phyloP scores from a whole-genome alignment of 2,329 filamentous ascomycete genomes.

The Neurospora crassa region DNA sequence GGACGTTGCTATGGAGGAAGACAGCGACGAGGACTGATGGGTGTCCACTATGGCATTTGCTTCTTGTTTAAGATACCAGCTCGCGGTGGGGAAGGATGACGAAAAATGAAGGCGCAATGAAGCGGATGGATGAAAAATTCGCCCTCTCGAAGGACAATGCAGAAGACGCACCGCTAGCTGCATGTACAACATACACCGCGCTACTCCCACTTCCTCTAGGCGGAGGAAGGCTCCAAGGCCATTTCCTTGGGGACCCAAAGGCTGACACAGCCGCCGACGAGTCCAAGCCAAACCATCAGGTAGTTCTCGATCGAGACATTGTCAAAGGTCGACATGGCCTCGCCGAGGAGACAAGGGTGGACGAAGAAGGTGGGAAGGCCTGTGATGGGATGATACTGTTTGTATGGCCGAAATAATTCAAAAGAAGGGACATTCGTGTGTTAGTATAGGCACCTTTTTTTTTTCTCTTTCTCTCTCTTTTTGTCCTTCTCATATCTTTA shows the following conservation, averaged over 20 bases:
- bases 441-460: constrained; percentile 28
- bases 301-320: constrained; percentile 55
- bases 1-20: constrained; percentile 59
- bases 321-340: constrained; percentile 62
- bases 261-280: constrained; percentile 72
- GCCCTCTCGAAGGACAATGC: background rate
- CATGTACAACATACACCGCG: background rate
- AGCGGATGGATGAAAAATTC: background rate
- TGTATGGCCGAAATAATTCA: constrained; percentile 8
- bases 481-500: background rate
- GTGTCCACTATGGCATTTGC: background rate
- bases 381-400: constrained; percentile 72
- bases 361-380: constrained; percentile 77
- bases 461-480: background rate
- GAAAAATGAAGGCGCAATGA: background rate
- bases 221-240: constrained; percentile 28
- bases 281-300: constrained; percentile 80
- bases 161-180: background rate
- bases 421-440: constrained; percentile 27
- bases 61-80: background rate
- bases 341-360: constrained; percentile 82
- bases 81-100: background rate
- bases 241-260: constrained; percentile 67
- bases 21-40: constrained; percentile 58
- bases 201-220: background rate